Evolutionary conservation across 306 rosid genomes (phyloP).

Genomic region (Urtica urens): DNA sequence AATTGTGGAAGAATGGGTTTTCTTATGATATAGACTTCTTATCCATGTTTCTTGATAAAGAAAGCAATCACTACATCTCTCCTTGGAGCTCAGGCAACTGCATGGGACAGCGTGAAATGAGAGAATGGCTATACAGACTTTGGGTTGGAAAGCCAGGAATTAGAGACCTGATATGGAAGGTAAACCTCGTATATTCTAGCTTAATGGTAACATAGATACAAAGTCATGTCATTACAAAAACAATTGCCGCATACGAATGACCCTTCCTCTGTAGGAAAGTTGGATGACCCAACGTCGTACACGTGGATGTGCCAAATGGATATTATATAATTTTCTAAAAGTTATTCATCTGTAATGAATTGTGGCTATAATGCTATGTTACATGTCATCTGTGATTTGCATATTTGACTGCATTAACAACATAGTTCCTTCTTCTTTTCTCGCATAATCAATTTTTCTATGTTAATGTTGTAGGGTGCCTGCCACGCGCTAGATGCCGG

Average conservation of each 20-base stretch:
- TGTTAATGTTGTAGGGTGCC: constrained; percentile 58
- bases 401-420: no score
- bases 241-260: no score
- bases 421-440: neutral
- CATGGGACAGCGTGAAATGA: constrained; percentile 90
- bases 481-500: constrained; percentile 69
- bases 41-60: constrained; percentile 66
- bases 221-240: no score
- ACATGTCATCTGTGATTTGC: no score
- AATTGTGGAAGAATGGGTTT: constrained; percentile 59
- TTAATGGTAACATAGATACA: neutral
- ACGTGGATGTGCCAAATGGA: no score
- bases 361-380: no score
- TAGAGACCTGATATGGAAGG: constrained; percentile 91
- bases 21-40: constrained; percentile 73
- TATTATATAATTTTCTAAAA: no score
- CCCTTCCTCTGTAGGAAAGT: no score
- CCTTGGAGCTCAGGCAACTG: constrained; percentile 84
- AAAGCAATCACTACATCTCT: constrained; percentile 75
- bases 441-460: neutral
- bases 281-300: no score
- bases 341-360: no score
- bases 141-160: constrained; percentile 70
- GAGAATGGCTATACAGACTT: constrained; percentile 87
- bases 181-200: constrained; percentile 10